These are phyloP conservation scores for Melocanna baccifera DNA, from an alignment of 176 grass and related monocot species.

Conservation along the genomic window DNA sequence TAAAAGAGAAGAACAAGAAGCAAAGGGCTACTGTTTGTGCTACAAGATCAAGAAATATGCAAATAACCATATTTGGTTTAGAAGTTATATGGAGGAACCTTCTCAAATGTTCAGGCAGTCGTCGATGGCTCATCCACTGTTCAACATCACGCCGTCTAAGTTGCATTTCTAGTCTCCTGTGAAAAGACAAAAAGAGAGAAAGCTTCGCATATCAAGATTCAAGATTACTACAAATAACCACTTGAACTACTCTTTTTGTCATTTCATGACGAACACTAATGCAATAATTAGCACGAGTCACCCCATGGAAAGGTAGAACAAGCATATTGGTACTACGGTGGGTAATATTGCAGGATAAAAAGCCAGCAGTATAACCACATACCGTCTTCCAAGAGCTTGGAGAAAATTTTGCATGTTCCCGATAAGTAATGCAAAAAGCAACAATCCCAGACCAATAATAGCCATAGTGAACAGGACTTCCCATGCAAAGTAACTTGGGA, in stretches of 20 bases:
- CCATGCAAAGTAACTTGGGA: slow-evolving; percentile 87
- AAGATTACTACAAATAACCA: not conserved
- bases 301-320: not conserved
- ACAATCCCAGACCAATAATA: slow-evolving; percentile 83
- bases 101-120: slow-evolving; percentile 81
- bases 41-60: not conserved
- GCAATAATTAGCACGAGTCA: not conserved
- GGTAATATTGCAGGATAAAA: slow-evolving; percentile 4
- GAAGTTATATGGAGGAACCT: slow-evolving; percentile 51
- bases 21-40: not conserved
- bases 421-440: slow-evolving; percentile 88
- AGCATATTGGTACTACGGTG: not conserved
- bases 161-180: slow-evolving; percentile 95
- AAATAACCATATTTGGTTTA: slow-evolving; percentile 6
- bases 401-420: slow-evolving; percentile 99
- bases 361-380: not conserved
- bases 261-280: not conserved
- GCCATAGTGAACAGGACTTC: slow-evolving; percentile 98
- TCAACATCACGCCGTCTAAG: slow-evolving; percentile 96
- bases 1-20: too few relatives aligned
- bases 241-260: not conserved
- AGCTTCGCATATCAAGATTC: not conserved
- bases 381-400: slow-evolving; percentile 95
- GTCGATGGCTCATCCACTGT: slow-evolving; percentile 94
- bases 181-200: not conserved